Evolutionary conservation across 768 basidiomycete species (phyloP).

Genomic region (Candolleomyces efflorescens): DNA sequence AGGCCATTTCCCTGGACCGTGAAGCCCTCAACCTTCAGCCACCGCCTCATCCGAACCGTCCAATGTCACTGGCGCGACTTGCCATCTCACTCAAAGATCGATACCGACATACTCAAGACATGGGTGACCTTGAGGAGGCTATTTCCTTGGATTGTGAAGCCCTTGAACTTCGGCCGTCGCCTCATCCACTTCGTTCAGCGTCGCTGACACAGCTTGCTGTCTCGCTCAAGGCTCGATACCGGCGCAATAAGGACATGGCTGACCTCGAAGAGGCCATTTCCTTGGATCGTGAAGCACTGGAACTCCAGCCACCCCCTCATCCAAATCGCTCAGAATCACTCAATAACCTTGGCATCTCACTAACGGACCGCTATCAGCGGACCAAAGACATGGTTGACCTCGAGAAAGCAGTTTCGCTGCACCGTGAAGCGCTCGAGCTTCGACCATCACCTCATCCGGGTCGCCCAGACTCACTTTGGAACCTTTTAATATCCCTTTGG

Average conservation of each 20-base stretch:
- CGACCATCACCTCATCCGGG: neutral
- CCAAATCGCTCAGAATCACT: conserved; percentile 2
- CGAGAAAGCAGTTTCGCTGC: neutral
- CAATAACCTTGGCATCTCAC: conserved; percentile 10
- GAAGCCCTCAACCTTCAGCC: neutral
- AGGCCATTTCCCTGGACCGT: neutral
- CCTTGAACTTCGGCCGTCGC: conserved; percentile 5
- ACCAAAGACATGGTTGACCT: neutral
- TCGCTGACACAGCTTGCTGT: neutral
- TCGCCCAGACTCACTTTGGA: neutral
- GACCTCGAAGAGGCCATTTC: conserved; percentile 4
- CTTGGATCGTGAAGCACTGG: conserved; percentile 9
- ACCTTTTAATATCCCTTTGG: too few species aligned
- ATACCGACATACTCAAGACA: neutral
- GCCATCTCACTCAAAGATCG: neutral
- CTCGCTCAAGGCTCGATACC: neutral
- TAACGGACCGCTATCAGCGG: conserved; percentile 12
- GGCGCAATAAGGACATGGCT: neutral
- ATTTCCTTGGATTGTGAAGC: conserved; percentile 10
- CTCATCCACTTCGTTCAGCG: neutral
- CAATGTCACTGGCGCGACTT: neutral
- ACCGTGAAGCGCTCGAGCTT: neutral
- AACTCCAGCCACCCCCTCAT: conserved; percentile 3
- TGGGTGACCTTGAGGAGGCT: neutral
- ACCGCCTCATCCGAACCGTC: neutral